Percentiles rank a stretch among this genome's conserved stretches.
phyloP scores from a whole-genome alignment of 2,329 filamentous ascomycete species.

The Dryadomyces quercus-mongolicae region DNA sequence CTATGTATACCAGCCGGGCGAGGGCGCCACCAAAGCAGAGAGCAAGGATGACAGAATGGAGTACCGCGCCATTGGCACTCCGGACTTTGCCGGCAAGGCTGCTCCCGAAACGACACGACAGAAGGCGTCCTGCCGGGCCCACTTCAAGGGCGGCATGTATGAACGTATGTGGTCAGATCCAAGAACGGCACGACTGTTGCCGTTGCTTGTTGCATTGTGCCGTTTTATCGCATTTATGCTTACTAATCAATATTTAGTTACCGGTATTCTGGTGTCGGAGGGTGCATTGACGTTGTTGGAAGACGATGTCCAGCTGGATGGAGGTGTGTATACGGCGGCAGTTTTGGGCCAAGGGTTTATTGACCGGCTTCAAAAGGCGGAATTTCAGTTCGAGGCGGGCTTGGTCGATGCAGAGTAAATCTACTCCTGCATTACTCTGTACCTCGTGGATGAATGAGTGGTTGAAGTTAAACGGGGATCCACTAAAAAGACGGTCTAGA shows the following conservation, averaged over 20 bases:
- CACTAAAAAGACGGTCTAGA: not conserved
- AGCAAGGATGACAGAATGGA: constrained; percentile 48
- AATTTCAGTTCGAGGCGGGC: constrained; percentile 50
- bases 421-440: not conserved
- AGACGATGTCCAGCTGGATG: constrained; percentile 46
- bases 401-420: constrained; percentile 9
- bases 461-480: not conserved
- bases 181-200: too few relatives aligned
- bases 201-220: too few relatives aligned
- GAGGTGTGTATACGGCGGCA: constrained; percentile 61
- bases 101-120: constrained; percentile 17
- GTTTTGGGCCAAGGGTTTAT: constrained; percentile 56
- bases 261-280: constrained; percentile 50
- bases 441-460: not conserved
- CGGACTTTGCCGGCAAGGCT: constrained; percentile 30
- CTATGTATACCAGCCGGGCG: constrained; percentile 39
- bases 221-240: too few relatives aligned
- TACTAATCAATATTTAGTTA: constrained; percentile 33
- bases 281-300: constrained; percentile 54
- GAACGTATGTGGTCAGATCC: constrained; percentile 45
- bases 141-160: constrained; percentile 52
- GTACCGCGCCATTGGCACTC: constrained; percentile 51
- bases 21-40: constrained; percentile 39
- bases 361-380: constrained; percentile 46
- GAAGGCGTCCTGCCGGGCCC: constrained; percentile 42